phyloP scores from a whole-genome alignment of 2,329 filamentous ascomycete species.

The Penicillium psychrosexuale region DNA sequence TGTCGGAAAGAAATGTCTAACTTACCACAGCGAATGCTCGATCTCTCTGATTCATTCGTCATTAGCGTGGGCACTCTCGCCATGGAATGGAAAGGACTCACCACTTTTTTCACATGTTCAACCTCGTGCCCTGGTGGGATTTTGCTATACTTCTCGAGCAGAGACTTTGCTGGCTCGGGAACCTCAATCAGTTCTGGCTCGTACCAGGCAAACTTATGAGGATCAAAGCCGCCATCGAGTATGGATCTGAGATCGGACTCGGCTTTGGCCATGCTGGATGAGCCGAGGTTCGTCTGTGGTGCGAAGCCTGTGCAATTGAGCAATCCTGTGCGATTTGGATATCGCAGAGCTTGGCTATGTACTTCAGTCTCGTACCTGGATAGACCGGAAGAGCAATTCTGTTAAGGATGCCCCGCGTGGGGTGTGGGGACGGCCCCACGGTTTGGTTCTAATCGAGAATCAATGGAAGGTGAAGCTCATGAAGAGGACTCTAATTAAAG shows the following conservation, averaged over 20 bases:
- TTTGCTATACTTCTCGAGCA: constrained; percentile 20
- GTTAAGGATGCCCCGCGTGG: not conserved
- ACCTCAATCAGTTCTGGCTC: constrained; percentile 10
- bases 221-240: constrained; percentile 11
- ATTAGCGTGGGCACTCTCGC: not conserved
- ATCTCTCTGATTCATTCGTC: constrained; percentile 13
- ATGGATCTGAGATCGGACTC: constrained; percentile 12
- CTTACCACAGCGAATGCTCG: constrained; percentile 20
- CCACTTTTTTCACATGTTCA: constrained; percentile 19
- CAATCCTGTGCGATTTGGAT: not conserved
- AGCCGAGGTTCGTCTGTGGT: not conserved
- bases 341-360: not conserved
- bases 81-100: constrained; percentile 2
- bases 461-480: not conserved
- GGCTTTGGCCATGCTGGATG: constrained; percentile 11
- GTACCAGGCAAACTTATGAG: constrained; percentile 19
- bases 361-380: not conserved
- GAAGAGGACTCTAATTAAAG: not conserved
- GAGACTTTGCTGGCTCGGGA: constrained; percentile 16
- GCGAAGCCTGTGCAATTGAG: not conserved
- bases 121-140: constrained; percentile 14
- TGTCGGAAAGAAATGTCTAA: not conserved
- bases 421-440: not conserved
- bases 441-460: not conserved
- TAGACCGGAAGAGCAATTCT: not conserved